These are phyloP conservation scores for Xylaria sp. DNA, from an alignment of 2,329 filamentous ascomycete genomes.

Conservation along the genomic window DNA sequence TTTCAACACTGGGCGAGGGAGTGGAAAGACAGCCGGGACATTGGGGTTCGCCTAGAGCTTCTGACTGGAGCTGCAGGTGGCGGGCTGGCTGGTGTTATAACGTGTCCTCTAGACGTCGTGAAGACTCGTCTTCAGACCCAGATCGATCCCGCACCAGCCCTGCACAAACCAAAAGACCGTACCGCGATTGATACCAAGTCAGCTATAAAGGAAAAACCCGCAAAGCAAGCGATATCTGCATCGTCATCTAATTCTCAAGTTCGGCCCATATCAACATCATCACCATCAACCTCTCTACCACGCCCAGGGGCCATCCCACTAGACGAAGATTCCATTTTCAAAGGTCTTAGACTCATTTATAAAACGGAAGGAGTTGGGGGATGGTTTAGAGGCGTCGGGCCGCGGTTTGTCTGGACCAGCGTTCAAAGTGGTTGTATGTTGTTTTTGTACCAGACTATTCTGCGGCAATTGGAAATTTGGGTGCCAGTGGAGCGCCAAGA, in stretches of 20 bases:
- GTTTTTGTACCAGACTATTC: constrained; percentile 89
- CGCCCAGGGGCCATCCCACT: constrained; percentile 82
- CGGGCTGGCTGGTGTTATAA: constrained; percentile 91
- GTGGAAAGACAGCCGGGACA: constrained; percentile 82
- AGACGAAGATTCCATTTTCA: constrained; percentile 89
- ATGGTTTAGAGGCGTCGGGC: constrained; percentile 95
- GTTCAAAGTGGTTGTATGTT: constrained; percentile 97
- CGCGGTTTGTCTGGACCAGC: constrained; percentile 94
- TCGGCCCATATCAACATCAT: constrained; percentile 87
- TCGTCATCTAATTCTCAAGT: constrained; percentile 61
- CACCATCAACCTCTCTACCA: constrained; percentile 83
- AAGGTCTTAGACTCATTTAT: constrained; percentile 87
- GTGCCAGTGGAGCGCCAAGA: constrained; percentile 51
- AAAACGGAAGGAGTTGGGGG: constrained; percentile 86
- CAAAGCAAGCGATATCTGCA: constrained; percentile 45
- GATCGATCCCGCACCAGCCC: constrained; percentile 59
- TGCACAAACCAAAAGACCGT: constrained; percentile 44
- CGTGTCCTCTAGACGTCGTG: constrained; percentile 95
- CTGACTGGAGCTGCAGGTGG: constrained; percentile 89
- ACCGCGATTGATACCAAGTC: constrained; percentile 42
- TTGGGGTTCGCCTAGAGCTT: constrained; percentile 86
- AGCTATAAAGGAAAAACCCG: constrained; percentile 39
- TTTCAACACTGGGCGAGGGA: constrained; percentile 83
- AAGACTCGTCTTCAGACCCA: constrained; percentile 98
- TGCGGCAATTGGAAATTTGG: constrained; percentile 76